Conservation (phyloP, 768 basidiomycete species). For the Mycena vulgaris region DNA sequence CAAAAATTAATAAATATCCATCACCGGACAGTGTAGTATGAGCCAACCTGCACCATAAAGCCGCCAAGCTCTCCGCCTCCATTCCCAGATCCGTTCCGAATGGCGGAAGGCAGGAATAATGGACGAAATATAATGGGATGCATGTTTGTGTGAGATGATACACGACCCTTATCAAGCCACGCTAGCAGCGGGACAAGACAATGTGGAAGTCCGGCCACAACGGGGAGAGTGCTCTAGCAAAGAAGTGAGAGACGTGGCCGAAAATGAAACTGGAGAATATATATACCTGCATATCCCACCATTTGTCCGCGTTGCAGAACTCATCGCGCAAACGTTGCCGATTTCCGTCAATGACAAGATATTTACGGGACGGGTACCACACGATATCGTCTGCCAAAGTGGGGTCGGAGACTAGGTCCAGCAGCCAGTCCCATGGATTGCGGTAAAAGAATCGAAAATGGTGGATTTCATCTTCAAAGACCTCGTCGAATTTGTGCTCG, state of each 20-base stretch:
- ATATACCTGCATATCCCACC: slow-evolving; percentile 26
- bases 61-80: slow-evolving; percentile 20
- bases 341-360: slow-evolving; percentile 23
- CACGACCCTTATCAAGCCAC: slow-evolving; percentile 28
- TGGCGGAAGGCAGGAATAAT: slow-evolving; percentile 11
- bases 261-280: background rate
- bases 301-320: slow-evolving; percentile 28
- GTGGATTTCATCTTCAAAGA: slow-evolving; percentile 15
- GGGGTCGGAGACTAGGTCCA: slow-evolving; percentile 29
- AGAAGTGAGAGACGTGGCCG: background rate
- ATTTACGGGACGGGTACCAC: slow-evolving; percentile 36
- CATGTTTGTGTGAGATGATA: slow-evolving; percentile 31
- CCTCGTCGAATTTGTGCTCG: slow-evolving; percentile 16
- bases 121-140: slow-evolving; percentile 28
- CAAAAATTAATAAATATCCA: background rate
- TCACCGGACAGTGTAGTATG: background rate
- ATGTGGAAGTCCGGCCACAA: slow-evolving; percentile 25
- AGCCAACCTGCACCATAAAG: slow-evolving; percentile 21
- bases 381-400: slow-evolving; percentile 26
- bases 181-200: slow-evolving; percentile 15
- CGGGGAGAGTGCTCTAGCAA: slow-evolving; percentile 4
- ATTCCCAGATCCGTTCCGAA: slow-evolving; percentile 28
- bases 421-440: slow-evolving; percentile 36
- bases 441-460: slow-evolving; percentile 34
- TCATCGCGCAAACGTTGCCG: slow-evolving; percentile 34